A percentile compares a stretch with the other conserved stretches of the same genome.
These are phyloP conservation scores for Paecilomyces sp. DNA, from an alignment of 2,329 filamentous ascomycete species.

Conservation along the genomic window DNA sequence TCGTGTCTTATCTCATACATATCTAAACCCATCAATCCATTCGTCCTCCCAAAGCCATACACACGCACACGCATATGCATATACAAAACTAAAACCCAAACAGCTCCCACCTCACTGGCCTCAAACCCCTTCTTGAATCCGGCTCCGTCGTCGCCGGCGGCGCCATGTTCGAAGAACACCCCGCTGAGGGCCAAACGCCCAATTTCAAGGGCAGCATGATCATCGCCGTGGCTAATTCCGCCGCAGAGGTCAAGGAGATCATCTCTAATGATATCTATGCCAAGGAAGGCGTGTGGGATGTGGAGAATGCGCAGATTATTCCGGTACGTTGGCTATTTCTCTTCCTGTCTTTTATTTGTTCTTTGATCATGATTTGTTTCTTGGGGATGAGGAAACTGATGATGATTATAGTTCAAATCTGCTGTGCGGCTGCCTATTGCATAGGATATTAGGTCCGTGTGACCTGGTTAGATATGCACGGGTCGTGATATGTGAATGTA, in stretches of 20 bases:
- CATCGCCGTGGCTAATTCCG: conserved; percentile 58
- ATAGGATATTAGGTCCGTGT: too few species aligned
- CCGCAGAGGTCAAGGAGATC: conserved; percentile 60
- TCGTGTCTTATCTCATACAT: too few species aligned
- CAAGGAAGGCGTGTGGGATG: conserved; percentile 69
- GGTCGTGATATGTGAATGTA: too few species aligned
- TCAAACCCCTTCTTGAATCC: conserved; percentile 46
- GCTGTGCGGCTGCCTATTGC: conserved; percentile 12
- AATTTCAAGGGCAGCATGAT: conserved; percentile 69
- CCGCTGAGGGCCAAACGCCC: conserved; percentile 53
- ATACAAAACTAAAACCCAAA: conserved; percentile 5
- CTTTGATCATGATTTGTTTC: neutral
- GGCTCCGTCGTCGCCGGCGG: conserved; percentile 61
- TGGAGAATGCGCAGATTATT: conserved; percentile 51
- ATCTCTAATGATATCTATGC: conserved; percentile 69
- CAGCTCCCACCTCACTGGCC: conserved; percentile 50
- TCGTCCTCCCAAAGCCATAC: too few species aligned
- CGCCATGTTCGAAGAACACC: conserved; percentile 59
- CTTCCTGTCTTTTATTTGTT: neutral
- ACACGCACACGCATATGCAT: neutral
- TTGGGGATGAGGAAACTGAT: neutral
- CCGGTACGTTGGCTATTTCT: conserved; percentile 18
- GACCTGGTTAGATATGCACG: too few species aligned
- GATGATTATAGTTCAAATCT: conserved; percentile 21
- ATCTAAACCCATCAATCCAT: too few species aligned